Evolutionary conservation across 352 stramenopile genomes (phyloP).

Genomic region (Phytophthora agathidicida): DNA sequence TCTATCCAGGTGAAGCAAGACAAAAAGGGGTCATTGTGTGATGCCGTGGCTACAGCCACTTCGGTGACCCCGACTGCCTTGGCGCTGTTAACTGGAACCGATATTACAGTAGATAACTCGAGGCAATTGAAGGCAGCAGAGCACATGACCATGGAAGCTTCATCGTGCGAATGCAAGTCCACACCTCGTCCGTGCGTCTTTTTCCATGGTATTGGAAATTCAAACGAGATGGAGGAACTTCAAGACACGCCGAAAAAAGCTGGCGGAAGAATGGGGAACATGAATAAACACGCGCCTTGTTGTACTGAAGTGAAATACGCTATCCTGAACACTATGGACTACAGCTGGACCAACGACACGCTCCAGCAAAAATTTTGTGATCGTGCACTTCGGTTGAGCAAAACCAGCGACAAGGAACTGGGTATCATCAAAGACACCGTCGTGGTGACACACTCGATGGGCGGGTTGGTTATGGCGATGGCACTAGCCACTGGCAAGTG

Average conservation of each 20-base stretch:
- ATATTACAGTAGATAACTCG: not conserved
- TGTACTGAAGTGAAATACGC: conserved; percentile 27
- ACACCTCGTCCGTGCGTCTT: conserved; percentile 29
- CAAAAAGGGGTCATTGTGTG: conserved; percentile 6
- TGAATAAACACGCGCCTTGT: conserved; percentile 24
- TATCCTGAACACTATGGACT: conserved; percentile 23
- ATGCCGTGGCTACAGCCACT: not conserved
- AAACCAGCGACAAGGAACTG: not conserved
- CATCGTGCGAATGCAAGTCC: conserved; percentile 21
- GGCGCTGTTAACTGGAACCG: conserved; percentile 16
- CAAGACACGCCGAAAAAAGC: conserved; percentile 21
- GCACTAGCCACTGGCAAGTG: conserved; percentile 26
- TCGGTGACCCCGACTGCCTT: conserved; percentile 14
- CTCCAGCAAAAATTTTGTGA: conserved; percentile 29
- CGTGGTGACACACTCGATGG: conserved; percentile 27
- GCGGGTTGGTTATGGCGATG: conserved; percentile 24
- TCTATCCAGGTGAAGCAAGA: not conserved
- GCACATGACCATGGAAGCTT: conserved; percentile 16
- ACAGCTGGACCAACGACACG: conserved; percentile 15
- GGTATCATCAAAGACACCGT: conserved; percentile 20
- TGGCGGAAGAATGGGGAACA: conserved; percentile 20
- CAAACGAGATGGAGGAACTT: conserved; percentile 19
- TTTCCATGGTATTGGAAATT: conserved; percentile 22
- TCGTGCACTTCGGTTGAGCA: conserved; percentile 18
- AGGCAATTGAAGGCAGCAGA: conserved; percentile 12